Evolutionary conservation across 2,329 filamentous ascomycete species (phyloP), one percentile per base, ranked within the genome.

Genomic region (Rhinocladiella similis): DNA sequence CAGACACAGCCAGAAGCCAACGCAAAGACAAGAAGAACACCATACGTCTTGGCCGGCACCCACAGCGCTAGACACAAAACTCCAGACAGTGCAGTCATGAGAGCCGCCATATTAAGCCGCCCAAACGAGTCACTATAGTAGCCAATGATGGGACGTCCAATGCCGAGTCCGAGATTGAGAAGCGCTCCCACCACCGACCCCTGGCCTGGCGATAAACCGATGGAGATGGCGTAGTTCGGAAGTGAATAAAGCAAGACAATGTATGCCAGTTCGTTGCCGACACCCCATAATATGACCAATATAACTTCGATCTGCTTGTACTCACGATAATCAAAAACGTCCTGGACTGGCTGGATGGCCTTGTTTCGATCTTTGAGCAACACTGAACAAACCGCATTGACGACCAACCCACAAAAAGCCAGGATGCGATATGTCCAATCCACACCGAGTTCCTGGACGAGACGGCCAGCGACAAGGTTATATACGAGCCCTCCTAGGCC

Each of bases 141-240:
- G 0, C 78, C 77, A 29, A 79, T 74, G 3, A 72, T 61, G 3
- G 78, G 79, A 9, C 79, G 65, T 12, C 78, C 78, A 18, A 80
- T 43, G 0, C 73, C 75, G 2, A 75, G 76, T 0, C 78, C 78
- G 1, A 80, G 61, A 54, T 80, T 80, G 27, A 81, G 61, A 5
- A 80, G 55, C 0, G 71, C 77, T 13, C 72, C 74, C 10, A 78
- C 53, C 14, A 68, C 63, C 1, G 73, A 70, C 1, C 75, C 75
- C 53, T 78, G 70, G 0, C 57, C 52, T 13, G 66, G 57, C 12
- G 66, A 65, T 1, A 80, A 61, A 1, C 76, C 75, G 12, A 78
- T 72, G 13, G 70, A 75, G 10, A 68, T 60, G 1, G 73, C 76
- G 60, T 77, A 81, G 59, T 76, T 74, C 0, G 77, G 72, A 14